Evolutionary conservation across 2,329 filamentous ascomycete genomes (phyloP), one percentile per base, ranked within the genome.

Genomic region (Cladosporium phlei): DNA sequence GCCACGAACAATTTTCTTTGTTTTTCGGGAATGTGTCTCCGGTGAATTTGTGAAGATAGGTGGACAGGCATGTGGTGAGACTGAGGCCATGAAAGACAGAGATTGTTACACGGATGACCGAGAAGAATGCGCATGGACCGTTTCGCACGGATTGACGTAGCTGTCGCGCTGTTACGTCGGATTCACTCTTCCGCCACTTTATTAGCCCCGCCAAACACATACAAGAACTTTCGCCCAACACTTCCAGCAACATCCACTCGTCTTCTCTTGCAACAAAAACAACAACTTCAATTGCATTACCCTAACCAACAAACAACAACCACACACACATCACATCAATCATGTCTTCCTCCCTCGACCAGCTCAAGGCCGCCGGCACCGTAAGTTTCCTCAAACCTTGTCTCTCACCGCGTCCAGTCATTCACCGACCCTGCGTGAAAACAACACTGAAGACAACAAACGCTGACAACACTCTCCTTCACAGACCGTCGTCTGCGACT

Each of bases 331-430:
- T n/a, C 46, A 19, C 47, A 35, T 17, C 44, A 55, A 64, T 35
- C 56, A 96, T 96, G 90, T 73, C 88, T 72, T 85, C 76, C 72
- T 88, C 90, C 72, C 86, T 98, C 64, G 93, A 97, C 64, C 90
- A 97, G 77, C 82, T 98, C 71, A 98, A 98, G 81, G 83, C 88
- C 77, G 73, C 85, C 69, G 93, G 93, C 84, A 98, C 93, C 66
- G 89, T 95, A 79, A 73, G 88, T 86, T 54, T 46, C 48, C 25
- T 19, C 34, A 25, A 38, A 39, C 37, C 24, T 32, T 43, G 33
- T 29, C 20, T n/a, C n/a, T n/a, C n/a, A n/a, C 22, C 10, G 12
- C 44, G 27, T 21, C 43, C 24, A 38, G 35, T 43, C 42, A 49
- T 38, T 38, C 27, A 11, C 21, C 19, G 21, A 19, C 20, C n/a